Conservation (phyloP, 345 rosid genomes). For the Camelina hispida region DNA sequence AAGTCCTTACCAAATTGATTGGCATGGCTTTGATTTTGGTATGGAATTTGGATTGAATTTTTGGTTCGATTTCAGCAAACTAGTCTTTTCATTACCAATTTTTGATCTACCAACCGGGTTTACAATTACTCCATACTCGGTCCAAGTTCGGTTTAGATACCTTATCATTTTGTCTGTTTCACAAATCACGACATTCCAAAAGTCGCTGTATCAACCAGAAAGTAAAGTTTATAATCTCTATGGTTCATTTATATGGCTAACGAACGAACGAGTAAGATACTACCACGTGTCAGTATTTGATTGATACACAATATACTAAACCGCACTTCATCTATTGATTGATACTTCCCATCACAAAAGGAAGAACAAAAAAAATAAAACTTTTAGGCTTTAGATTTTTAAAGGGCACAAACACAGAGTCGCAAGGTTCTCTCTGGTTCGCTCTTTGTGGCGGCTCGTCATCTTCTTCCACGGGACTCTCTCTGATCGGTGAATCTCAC, state of each 20-base stretch:
- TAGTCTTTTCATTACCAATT: no score
- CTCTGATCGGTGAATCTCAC: conserved; percentile 23
- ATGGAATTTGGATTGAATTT: no score
- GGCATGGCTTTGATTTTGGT: no score
- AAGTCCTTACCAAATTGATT: neutral
- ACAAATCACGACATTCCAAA: conserved; percentile 19
- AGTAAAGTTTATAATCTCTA: no score
- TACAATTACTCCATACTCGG: neutral
- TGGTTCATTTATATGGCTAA: neutral
- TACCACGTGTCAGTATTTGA: conserved; percentile 2
- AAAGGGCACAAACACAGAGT: conserved; percentile 31
- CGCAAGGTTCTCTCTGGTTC: conserved; percentile 39
- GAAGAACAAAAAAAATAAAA: conserved; percentile 2
- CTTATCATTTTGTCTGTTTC: neutral
- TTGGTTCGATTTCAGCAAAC: no score
- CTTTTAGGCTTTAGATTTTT: conserved; percentile 36
- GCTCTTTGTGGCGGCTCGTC: conserved; percentile 50
- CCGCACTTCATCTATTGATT: conserved; percentile 30
- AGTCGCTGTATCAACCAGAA: neutral
- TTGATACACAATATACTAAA: conserved; percentile 17
- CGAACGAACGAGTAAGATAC: neutral
- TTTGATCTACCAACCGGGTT: neutral
- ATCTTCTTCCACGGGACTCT: conserved; percentile 10
- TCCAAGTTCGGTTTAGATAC: conserved; percentile 22
- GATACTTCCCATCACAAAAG: conserved; percentile 2